Conservation (phyloP, 2,329 filamentous ascomycete genomes). For the Colletotrichum tropicale region DNA sequence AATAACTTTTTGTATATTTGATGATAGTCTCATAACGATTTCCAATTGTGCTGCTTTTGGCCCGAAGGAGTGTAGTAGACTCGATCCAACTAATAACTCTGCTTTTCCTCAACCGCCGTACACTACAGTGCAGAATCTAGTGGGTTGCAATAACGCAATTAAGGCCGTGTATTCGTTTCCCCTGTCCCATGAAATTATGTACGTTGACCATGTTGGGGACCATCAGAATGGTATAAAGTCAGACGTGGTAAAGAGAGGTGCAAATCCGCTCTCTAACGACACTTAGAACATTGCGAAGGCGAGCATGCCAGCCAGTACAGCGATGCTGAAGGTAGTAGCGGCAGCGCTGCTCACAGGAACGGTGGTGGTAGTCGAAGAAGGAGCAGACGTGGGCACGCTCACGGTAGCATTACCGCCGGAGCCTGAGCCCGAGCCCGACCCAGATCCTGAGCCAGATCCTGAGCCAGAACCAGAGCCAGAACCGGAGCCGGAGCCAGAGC, state of each 20-base stretch:
- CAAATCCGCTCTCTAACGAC: background rate
- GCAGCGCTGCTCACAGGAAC: slow-evolving; percentile 1
- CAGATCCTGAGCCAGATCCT: slow-evolving; percentile 27
- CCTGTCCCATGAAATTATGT: background rate
- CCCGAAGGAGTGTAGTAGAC: background rate
- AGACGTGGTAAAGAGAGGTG: background rate
- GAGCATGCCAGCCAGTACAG: slow-evolving; percentile 8
- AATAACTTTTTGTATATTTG: background rate
- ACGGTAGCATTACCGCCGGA: slow-evolving; percentile 14
- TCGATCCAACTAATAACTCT: background rate
- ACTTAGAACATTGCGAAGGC: slow-evolving; percentile 18
- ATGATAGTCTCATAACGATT: background rate
- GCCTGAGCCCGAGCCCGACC: background rate
- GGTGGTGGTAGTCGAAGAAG: background rate
- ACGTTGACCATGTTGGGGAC: background rate
- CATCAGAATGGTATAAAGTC: background rate
- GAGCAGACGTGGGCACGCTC: background rate
- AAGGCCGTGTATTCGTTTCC: background rate
- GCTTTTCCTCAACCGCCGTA: background rate
- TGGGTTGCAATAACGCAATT: background rate
- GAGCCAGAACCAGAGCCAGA: slow-evolving; percentile 13
- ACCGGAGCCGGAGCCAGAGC: slow-evolving; percentile 6
- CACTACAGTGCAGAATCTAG: background rate
- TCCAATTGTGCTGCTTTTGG: background rate
- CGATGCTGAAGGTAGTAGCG: slow-evolving; percentile 4